Conservation (phyloP, 2,329 filamentous ascomycete genomes). For the Tolypocladium amazonense region DNA sequence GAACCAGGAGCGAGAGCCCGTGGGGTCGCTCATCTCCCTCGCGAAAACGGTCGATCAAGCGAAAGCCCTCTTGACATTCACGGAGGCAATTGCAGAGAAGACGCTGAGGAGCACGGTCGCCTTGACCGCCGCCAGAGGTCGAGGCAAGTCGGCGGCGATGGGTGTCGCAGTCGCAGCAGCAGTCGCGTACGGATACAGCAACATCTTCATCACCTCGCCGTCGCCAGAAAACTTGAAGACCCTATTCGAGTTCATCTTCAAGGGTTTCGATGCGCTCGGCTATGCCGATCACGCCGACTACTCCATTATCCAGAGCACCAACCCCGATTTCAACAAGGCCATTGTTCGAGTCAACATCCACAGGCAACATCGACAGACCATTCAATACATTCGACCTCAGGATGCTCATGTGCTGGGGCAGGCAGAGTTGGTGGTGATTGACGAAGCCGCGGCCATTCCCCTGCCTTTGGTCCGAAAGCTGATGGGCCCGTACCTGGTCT, state of each 20-base stretch:
- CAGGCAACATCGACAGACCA: constrained; percentile 89
- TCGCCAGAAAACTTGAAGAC: constrained; percentile 98
- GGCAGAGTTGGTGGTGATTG: constrained; percentile 89
- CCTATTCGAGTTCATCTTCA: constrained; percentile 96
- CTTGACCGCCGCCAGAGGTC: constrained; percentile 83
- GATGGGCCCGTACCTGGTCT: constrained; percentile 93
- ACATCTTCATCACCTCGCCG: constrained; percentile 97
- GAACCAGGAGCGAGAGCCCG: constrained; percentile 72
- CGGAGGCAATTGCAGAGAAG: constrained; percentile 94
- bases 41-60: constrained; percentile 91
- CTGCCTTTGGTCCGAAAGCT: constrained; percentile 85
- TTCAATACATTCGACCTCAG: constrained; percentile 96
- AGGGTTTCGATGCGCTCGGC: constrained; percentile 87
- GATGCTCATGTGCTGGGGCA: constrained; percentile 92
- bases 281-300: constrained; percentile 96
- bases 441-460: constrained; percentile 94
- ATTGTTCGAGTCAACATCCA: constrained; percentile 96
- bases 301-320: constrained; percentile 95
- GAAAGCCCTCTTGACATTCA: constrained; percentile 92
- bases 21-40: constrained; percentile 73
- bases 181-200: constrained; percentile 92
- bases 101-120: constrained; percentile 88
- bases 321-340: constrained; percentile 98
- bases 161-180: constrained; percentile 91
- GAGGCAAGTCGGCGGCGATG: constrained; percentile 92